phyloP scores from a whole-genome alignment of 306 rosid species.

The Prunus mongolica region DNA sequence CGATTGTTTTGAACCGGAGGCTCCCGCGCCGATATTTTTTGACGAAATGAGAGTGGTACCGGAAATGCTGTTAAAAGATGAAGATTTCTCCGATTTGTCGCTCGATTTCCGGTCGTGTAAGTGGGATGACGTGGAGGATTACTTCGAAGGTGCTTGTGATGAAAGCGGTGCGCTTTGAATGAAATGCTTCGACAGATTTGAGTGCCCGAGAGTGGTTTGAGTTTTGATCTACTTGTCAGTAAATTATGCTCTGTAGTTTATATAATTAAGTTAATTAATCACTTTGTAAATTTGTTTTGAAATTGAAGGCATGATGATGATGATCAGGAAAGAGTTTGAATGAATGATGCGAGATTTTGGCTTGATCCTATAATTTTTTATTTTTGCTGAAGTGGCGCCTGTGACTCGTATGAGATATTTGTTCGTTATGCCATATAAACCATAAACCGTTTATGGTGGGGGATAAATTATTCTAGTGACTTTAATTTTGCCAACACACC shows the following conservation, averaged over 20 bases:
- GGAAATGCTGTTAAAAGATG: not conserved
- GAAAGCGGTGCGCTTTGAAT: not conserved
- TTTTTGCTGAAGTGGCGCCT: not conserved
- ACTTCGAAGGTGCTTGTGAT: slow-evolving; percentile 37
- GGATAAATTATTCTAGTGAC: too few species aligned
- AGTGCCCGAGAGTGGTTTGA: not conserved
- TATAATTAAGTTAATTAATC: not conserved
- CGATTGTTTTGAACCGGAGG: not conserved
- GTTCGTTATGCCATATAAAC: too few species aligned
- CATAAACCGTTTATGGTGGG: too few species aligned
- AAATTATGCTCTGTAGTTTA: not conserved
- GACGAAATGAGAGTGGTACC: slow-evolving; percentile 21
- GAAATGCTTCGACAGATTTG: not conserved
- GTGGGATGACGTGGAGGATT: slow-evolving; percentile 64
- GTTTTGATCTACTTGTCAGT: not conserved
- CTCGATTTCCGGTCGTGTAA: slow-evolving; percentile 48
- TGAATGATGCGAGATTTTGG: not conserved
- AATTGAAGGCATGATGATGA: not conserved
- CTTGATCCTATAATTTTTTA: not conserved
- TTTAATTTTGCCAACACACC: too few species aligned
- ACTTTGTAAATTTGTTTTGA: not conserved
- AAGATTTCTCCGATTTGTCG: slow-evolving; percentile 29
- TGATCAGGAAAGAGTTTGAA: too few species aligned
- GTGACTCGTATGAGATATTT: too few species aligned
- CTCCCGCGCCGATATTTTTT: slow-evolving; percentile 10